Evolutionary conservation across 106 monocot species (phyloP).

Genomic region (Narthecium ossifragum): DNA sequence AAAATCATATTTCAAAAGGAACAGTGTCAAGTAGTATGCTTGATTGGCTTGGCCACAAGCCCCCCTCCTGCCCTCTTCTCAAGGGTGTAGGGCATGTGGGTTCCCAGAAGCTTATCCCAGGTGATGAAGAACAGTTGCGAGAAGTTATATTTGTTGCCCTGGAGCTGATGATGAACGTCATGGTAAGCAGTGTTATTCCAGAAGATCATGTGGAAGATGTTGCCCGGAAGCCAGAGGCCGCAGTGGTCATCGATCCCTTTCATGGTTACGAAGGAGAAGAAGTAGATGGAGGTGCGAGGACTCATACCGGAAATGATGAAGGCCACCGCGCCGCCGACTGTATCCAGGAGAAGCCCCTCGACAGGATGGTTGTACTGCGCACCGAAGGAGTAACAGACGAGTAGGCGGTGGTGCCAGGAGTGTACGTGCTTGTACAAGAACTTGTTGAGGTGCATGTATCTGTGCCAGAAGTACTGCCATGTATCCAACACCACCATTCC

Average conservation of each 20-base stretch:
- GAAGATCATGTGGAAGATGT: too few species aligned
- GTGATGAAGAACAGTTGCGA: too few species aligned
- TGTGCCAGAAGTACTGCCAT: background rate
- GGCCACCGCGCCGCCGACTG: background rate
- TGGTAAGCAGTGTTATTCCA: too few species aligned
- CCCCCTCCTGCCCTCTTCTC: background rate
- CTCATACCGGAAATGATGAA: background rate
- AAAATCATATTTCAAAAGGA: too few species aligned
- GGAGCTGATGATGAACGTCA: too few species aligned
- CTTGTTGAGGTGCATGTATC: constrained; percentile 2
- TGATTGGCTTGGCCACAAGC: background rate
- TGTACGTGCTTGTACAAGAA: background rate
- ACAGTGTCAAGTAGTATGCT: too few species aligned
- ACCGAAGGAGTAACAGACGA: background rate
- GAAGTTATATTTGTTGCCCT: too few species aligned
- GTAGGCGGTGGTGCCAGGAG: background rate
- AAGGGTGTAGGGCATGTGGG: background rate
- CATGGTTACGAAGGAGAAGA: background rate
- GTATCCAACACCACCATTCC: background rate
- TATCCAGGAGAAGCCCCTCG: background rate
- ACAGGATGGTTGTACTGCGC: background rate
- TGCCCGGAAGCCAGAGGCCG: too few species aligned
- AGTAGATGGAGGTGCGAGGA: background rate
- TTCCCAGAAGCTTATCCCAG: background rate
- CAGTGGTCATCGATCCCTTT: constrained; percentile 1